Evolutionary conservation across 2,329 filamentous ascomycete species (phyloP).

Genomic region (Westerdykella aurantiaca): DNA sequence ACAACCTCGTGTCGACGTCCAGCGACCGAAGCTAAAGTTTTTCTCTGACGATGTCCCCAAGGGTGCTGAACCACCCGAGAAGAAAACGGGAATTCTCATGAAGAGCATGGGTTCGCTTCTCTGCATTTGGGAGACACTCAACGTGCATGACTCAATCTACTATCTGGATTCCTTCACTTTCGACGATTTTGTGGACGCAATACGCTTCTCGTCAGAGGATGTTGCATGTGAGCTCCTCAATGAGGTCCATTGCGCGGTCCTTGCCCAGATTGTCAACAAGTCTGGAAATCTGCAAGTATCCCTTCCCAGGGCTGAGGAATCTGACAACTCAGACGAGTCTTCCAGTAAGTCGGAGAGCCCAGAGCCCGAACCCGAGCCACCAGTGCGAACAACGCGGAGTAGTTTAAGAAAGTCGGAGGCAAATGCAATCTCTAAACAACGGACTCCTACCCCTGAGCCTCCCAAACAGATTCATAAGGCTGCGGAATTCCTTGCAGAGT

Average conservation of each 20-base stretch:
- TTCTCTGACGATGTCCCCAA: slow-evolving; percentile 57
- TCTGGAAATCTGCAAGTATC: slow-evolving; percentile 75
- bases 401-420: slow-evolving; percentile 79
- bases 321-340: slow-evolving; percentile 44
- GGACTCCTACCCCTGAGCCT: slow-evolving; percentile 35
- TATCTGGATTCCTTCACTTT: slow-evolving; percentile 95
- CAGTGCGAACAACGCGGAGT: slow-evolving; percentile 74
- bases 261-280: slow-evolving; percentile 77
- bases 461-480: slow-evolving; percentile 54
- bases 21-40: slow-evolving; percentile 72
- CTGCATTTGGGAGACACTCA: slow-evolving; percentile 93
- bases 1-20: slow-evolving; percentile 55
- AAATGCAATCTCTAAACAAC: slow-evolving; percentile 44
- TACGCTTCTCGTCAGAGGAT: slow-evolving; percentile 69
- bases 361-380: slow-evolving; percentile 60
- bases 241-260: slow-evolving; percentile 83
- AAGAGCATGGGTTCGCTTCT: slow-evolving; percentile 78
- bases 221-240: slow-evolving; percentile 77
- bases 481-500: slow-evolving; percentile 66
- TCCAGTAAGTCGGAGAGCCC: slow-evolving; percentile 49
- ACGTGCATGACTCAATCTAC: slow-evolving; percentile 96
- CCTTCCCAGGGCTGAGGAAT: slow-evolving; percentile 60
- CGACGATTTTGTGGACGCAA: slow-evolving; percentile 87
- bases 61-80: slow-evolving; percentile 32
- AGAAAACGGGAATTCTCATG: slow-evolving; percentile 60